These are phyloP conservation scores for Epichloe uncinata DNA, from an alignment of 2,329 filamentous ascomycete species.

Conservation along the genomic window DNA sequence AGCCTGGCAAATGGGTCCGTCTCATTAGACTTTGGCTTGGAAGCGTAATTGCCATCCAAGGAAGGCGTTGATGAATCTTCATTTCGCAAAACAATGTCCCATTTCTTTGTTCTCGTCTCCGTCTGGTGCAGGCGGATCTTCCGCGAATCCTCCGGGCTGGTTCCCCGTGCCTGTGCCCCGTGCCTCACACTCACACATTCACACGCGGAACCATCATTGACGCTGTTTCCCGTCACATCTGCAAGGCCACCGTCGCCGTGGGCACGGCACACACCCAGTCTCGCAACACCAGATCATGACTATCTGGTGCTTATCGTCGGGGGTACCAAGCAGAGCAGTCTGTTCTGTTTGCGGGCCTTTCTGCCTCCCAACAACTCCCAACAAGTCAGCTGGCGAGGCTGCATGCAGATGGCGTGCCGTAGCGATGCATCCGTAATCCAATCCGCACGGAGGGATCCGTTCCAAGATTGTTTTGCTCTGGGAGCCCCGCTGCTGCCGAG, in stretches of 20 bases:
- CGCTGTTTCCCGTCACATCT: too few species aligned
- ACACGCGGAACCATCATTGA: background rate
- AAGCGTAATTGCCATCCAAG: constrained; percentile 1
- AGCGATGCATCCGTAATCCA: too few species aligned
- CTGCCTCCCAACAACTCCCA: background rate
- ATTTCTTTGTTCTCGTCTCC: background rate
- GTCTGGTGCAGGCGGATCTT: background rate
- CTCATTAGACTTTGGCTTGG: constrained; percentile 3
- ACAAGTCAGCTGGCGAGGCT: background rate
- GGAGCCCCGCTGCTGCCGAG: background rate
- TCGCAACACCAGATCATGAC: too few species aligned
- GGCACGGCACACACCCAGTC: background rate
- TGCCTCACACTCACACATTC: too few species aligned
- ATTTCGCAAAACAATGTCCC: background rate
- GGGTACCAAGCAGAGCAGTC: too few species aligned
- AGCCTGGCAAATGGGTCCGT: background rate
- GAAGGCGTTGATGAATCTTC: background rate
- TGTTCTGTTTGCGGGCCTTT: background rate
- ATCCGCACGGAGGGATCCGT: background rate
- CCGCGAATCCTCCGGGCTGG: background rate
- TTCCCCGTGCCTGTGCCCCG: background rate
- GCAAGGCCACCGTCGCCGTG: background rate
- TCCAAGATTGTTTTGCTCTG: background rate
- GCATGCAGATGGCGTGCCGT: background rate
- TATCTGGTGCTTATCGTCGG: too few species aligned